phyloP scores from a whole-genome alignment of 148 eudicot genomes.

The Vaccinium vitisidaea region DNA sequence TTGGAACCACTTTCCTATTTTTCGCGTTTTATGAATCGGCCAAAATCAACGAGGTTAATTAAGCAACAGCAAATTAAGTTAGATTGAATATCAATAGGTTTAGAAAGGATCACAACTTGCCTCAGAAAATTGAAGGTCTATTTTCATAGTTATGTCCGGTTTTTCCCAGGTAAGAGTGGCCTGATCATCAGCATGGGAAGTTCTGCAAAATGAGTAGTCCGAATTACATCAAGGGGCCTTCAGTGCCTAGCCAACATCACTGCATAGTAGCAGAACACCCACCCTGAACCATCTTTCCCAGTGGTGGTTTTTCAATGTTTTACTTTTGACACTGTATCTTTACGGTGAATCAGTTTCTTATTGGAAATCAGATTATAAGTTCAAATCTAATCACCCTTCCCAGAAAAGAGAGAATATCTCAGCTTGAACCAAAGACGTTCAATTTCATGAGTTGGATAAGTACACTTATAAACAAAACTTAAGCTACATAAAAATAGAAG shows the following conservation, averaged over 20 bases:
- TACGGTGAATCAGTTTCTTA: no score
- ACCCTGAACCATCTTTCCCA: no score
- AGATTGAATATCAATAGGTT: background rate
- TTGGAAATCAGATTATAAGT: background rate
- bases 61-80: background rate
- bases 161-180: no score
- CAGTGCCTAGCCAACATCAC: background rate
- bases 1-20: background rate
- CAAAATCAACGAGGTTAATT: background rate
- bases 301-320: no score
- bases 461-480: background rate
- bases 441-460: background rate
- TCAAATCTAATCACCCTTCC: background rate
- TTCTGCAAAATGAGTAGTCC: background rate
- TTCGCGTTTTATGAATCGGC: background rate
- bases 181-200: no score
- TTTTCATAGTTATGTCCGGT: no score
- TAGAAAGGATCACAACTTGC: no score
- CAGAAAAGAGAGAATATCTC: background rate
- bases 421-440: background rate
- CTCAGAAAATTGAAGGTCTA: no score
- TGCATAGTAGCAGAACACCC: background rate
- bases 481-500: background rate
- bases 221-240: background rate
- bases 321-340: background rate